Base-by-base conservation (phyloP, 176 grass and related monocot species). In the Oryza officinalis region DNA sequence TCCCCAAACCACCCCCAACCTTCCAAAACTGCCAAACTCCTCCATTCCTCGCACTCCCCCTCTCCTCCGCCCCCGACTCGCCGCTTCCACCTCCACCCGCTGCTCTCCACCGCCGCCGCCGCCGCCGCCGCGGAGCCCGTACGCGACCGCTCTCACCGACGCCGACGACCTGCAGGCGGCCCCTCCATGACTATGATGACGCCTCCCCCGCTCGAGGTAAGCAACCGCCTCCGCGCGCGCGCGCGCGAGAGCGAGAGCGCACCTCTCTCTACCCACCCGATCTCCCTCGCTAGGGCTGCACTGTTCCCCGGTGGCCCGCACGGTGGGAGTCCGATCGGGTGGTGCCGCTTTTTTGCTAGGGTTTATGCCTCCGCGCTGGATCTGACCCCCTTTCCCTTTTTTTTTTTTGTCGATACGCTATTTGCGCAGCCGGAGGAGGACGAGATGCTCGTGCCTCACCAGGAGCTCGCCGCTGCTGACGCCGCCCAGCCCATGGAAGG, bases 401-500 rank as follows among this genome's bases (percentile, higher is more conserved):
- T 27, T 46, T 28, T 17, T 33, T 33, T 33, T 33, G 32, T 33
- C 32, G 47, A 6, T 32, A 44, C 44, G 38, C 52, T 61, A 0
- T 33, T 6, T 33, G 61, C 5, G 67, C 88, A 91, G 88, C 95
- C 84, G 61, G 88, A 93, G 88, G 92, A 94, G 50, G 92, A 90
- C 77, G 92, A 94, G 88, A 94, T 94, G 85, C 86, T 97, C 37
- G 90, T 94, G 70, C 90, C 94, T 15, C 86, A 91, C 67, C 87
- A 87, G 73, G 92, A 97, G 82, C 75, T 91, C 26, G 82, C 81
- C 17, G 87, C 90, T 15, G 85, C 86, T 57, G 88, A 88, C 15
- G 76, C 87, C 35, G 75, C 84, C 1, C 88, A 97, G 82, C 92
- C 90, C n/a, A 97, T 97, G 95, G 95, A 97, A 97, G 92, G 92